phyloP scores from a whole-genome alignment of 306 rosid genomes.

The Gillenia trifoliata region DNA sequence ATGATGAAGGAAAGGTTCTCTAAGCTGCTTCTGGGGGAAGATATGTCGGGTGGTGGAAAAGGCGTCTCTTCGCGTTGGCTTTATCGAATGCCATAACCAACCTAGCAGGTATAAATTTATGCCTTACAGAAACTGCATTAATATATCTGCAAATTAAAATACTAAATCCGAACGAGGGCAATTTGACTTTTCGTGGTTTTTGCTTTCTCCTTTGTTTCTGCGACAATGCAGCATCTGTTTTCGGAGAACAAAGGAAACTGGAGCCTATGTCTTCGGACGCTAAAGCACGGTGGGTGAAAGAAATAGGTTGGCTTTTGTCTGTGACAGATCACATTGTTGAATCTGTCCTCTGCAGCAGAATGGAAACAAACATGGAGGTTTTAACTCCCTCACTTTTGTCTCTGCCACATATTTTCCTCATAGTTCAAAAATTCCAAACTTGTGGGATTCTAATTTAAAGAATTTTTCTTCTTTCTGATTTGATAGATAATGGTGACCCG shows the following conservation, averaged over 20 bases:
- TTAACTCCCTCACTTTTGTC: constrained; percentile 2
- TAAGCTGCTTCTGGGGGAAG: constrained; percentile 91
- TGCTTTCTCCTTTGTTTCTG: constrained; percentile 7
- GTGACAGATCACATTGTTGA: constrained; percentile 91
- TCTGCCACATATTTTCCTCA: background rate
- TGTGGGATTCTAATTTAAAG: background rate
- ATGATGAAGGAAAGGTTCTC: constrained; percentile 79
- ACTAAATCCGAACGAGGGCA: background rate
- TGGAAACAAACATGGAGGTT: constrained; percentile 86
- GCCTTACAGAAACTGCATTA: background rate
- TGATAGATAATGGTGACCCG: constrained; percentile 83
- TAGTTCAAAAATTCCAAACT: background rate
- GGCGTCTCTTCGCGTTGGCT: constrained; percentile 97
- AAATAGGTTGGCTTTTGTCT: constrained; percentile 82
- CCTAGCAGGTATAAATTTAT: constrained; percentile 57
- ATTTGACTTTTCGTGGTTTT: background rate
- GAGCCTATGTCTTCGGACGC: constrained; percentile 65
- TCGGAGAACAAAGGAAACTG: constrained; percentile 71
- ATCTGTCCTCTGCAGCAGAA: constrained; percentile 65
- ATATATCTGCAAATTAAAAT: background rate
- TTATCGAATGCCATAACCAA: constrained; percentile 91
- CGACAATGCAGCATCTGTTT: constrained; percentile 66
- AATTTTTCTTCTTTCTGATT: background rate
- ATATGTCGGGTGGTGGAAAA: constrained; percentile 98
- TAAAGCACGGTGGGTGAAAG: constrained; percentile 79